Base-by-base conservation (phyloP, 495 filamentous ascomycete genomes). In the Aspergillus avenaceus region DNA sequence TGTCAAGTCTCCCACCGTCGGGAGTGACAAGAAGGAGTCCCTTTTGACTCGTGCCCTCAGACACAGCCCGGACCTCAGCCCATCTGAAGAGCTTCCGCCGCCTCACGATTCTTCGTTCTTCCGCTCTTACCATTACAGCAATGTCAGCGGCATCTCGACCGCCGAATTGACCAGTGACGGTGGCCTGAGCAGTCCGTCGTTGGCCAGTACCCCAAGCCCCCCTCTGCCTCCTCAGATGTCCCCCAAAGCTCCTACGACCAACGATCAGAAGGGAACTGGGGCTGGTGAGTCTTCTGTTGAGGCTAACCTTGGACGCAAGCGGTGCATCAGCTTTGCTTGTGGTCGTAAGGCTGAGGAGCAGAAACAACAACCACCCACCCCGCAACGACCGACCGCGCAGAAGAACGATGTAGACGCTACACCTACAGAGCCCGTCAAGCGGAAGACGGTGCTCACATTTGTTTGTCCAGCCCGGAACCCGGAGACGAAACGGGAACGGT, bases 311-410 rank as follows among this genome's bases (percentile, higher is more conserved):
- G 84, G 82, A 16, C 82, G 84, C 59, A 95, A 89, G 72, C 81
- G 95, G 41, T 92, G 87, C 70, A 97, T 97, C 55, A 91, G 81
- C 28, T 98, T 98, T 68, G 92, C 90, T 41, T 97, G 92, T 66
- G 86, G 71, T 19, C 69, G 72, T 11, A 71, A 77, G 45, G 46
- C 58, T 21, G 61, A 67, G 31, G 51, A 64, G 16, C 51, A 49
- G 16, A 52, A 63, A 46, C 41, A 48, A 14, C 62, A 64, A 21
- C 45, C 57, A 40, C 55, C 52, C 12, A 50, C 53, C 25, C 57
- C 44, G 26, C 59, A 49, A 31, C 60, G 53, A 13, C 37, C 45
- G 22, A 34, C 49, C 8, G 23, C 42, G 4, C 48, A 62, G 16
- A 42, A 49, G 34, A 16, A 38, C 21, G 25, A 42, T 52, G 32